Conservation (phyloP, 1,139 yeast species). For the Zygoascus sp. region DNA sequence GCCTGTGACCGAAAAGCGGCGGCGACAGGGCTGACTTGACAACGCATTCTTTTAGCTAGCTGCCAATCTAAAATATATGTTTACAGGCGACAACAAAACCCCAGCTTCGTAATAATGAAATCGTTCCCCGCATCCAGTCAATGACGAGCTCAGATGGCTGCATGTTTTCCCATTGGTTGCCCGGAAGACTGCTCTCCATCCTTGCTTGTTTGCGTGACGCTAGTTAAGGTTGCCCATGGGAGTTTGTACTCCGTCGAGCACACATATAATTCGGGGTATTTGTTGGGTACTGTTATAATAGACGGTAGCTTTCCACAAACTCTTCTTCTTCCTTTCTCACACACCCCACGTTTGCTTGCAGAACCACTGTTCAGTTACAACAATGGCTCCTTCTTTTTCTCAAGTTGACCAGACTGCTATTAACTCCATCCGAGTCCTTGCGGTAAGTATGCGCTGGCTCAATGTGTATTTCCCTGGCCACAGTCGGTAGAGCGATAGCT, state of each 20-base stretch:
- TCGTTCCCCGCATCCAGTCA: too few relatives aligned
- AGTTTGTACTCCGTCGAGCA: neutral
- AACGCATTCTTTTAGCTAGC: too few relatives aligned
- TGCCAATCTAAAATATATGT: too few relatives aligned
- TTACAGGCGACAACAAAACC: too few relatives aligned
- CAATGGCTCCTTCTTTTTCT: slow-evolving; percentile 25
- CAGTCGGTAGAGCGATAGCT: too few relatives aligned
- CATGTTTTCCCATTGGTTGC: too few relatives aligned
- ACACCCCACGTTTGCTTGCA: neutral
- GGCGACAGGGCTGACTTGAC: too few relatives aligned
- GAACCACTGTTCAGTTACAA: slow-evolving; percentile 1
- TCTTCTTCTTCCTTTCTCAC: slow-evolving; percentile 1
- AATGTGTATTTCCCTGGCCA: too few relatives aligned
- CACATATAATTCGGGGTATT: neutral
- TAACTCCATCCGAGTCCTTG: slow-evolving; percentile 83
- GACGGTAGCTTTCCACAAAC: neutral
- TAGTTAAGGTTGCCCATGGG: neutral
- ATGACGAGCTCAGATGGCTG: too few relatives aligned
- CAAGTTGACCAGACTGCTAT: slow-evolving; percentile 73
- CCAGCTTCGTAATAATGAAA: neutral
- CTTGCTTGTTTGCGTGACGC: neutral
- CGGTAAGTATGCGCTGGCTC: slow-evolving; percentile 41
- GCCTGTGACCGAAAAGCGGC: too few relatives aligned
- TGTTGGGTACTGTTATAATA: neutral
- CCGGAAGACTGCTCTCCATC: neutral